Conservation (phyloP, 2,329 filamentous ascomycete species). For the Rutstroemia sydowiana region DNA sequence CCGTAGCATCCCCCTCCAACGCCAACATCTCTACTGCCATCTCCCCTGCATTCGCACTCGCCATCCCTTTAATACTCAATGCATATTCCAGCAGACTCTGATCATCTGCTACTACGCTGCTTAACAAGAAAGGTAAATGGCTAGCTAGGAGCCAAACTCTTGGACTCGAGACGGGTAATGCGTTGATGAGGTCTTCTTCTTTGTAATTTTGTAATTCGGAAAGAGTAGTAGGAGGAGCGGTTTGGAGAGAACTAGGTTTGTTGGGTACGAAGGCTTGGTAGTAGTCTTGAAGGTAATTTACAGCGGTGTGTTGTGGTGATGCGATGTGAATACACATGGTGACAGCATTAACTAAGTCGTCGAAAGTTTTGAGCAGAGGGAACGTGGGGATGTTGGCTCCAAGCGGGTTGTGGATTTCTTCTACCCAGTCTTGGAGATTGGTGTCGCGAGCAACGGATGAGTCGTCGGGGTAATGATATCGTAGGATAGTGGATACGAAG, state of each 20-base stretch:
- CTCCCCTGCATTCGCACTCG: not conserved
- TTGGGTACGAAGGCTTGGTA: slow-evolving; percentile 37
- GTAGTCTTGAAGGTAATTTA: slow-evolving; percentile 46
- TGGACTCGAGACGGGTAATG: not conserved
- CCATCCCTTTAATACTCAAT: not conserved
- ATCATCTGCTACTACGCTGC: not conserved
- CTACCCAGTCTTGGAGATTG: not conserved
- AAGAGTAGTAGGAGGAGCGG: not conserved
- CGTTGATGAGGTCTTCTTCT: not conserved
- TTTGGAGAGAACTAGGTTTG: not conserved
- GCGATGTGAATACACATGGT: slow-evolving; percentile 48
- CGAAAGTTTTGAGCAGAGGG: not conserved
- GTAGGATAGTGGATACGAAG: not conserved
- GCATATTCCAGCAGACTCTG: slow-evolving; percentile 5
- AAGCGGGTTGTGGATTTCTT: not conserved
- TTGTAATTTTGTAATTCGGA: not conserved
- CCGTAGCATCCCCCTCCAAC: not conserved
- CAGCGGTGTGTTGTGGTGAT: slow-evolving; percentile 41
- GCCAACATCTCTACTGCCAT: too few species aligned
- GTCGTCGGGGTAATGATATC: not conserved
- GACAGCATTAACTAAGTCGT: slow-evolving; percentile 32
- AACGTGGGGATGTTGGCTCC: not conserved
- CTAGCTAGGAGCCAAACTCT: not conserved
- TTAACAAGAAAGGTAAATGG: not conserved
- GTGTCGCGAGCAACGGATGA: not conserved